These are phyloP conservation scores for Triticum urartu DNA, from an alignment of 176 grass and related monocot genomes.

Conservation along the genomic window DNA sequence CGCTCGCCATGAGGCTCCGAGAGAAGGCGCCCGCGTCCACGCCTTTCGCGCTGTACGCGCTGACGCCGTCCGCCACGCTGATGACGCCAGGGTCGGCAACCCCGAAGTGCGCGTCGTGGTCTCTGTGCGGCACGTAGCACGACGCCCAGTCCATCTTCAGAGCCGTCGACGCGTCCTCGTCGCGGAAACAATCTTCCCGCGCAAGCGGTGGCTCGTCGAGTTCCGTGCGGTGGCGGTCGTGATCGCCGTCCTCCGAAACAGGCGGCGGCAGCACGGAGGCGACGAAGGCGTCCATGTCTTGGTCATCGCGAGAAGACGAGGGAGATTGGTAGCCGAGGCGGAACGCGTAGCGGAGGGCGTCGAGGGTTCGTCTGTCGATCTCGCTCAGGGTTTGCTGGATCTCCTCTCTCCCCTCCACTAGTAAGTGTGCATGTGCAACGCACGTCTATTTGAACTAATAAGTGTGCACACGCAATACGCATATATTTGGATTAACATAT, in stretches of 20 bases:
- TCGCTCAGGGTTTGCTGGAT: not conserved
- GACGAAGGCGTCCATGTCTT: not conserved
- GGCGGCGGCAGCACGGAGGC: not conserved
- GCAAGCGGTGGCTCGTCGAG: not conserved
- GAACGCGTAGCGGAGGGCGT: slow-evolving; percentile 27
- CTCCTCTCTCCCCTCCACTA: not conserved
- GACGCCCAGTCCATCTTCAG: slow-evolving; percentile 6
- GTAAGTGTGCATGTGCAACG: no score
- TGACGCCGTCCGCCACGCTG: slow-evolving; percentile 41
- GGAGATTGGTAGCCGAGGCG: not conserved
- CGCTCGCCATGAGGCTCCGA: not conserved
- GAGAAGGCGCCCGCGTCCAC: slow-evolving; percentile 23
- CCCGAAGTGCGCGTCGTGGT: slow-evolving; percentile 34
- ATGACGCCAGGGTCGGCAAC: not conserved
- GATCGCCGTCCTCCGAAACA: not conserved
- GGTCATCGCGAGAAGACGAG: not conserved
- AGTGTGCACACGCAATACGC: no score
- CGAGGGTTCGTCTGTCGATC: not conserved
- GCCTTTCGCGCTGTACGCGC: not conserved
- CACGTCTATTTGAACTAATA: no score
- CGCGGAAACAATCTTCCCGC: not conserved
- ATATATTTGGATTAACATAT: no score
- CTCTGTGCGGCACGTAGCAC: slow-evolving; percentile 20
- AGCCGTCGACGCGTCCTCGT: not conserved
- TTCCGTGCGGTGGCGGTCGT: not conserved